Evolutionary conservation across 305 asterid genomes (phyloP).

Genomic region (Fraxinus platypoda): DNA sequence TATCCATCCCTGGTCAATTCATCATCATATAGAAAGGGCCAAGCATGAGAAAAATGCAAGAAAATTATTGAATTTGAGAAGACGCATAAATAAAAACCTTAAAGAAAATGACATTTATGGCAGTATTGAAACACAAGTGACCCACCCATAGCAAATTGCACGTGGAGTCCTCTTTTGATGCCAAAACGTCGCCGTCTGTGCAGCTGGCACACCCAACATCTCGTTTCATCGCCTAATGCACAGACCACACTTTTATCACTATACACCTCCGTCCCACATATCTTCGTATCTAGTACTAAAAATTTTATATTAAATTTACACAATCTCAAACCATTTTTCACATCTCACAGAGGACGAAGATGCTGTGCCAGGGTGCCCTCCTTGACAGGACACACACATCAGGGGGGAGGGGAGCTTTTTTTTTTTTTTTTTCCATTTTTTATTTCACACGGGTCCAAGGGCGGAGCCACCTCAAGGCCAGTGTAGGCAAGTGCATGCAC

Average conservation of each 20-base stretch:
- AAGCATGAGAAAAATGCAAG: conserved; percentile 10
- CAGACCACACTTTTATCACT: background rate
- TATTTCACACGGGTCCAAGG: too few species aligned
- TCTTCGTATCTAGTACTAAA: too few species aligned
- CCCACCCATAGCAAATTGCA: conserved; percentile 32
- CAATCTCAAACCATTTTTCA: too few species aligned
- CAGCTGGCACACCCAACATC: conserved; percentile 39
- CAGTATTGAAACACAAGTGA: conserved; percentile 15
- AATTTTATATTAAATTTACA: too few species aligned
- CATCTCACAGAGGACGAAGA: too few species aligned
- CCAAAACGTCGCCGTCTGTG: conserved; percentile 26
- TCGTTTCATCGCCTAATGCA: conserved; percentile 22
- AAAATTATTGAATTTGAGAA: background rate
- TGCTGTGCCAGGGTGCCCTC: too few species aligned
- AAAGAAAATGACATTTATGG: conserved; percentile 16
- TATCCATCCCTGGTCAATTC: background rate
- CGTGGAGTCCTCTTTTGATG: conserved; percentile 28
- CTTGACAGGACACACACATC: too few species aligned
- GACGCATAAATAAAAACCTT: background rate
- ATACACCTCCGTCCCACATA: too few species aligned
- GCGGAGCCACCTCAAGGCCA: too few species aligned
- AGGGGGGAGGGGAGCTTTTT: too few species aligned
- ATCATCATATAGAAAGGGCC: conserved; percentile 5
- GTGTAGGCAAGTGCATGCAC: too few species aligned
- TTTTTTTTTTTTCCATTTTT: too few species aligned